Percentiles rank a stretch among this genome's conserved stretches.
phyloP scores from a whole-genome alignment of 108 stramenopile species.

The Cyclostephanos invisitatus region DNA sequence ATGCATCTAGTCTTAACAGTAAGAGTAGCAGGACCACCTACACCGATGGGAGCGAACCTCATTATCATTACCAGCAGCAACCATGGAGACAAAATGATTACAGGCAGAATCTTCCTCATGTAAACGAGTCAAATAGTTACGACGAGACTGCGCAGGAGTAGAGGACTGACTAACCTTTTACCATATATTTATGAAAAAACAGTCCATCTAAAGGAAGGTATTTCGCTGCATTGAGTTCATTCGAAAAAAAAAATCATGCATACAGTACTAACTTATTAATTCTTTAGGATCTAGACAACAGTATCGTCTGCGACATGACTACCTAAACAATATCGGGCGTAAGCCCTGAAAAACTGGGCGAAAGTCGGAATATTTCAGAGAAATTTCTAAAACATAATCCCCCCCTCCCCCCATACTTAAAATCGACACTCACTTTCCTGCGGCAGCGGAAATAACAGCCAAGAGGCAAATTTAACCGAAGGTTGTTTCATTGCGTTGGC shows the following conservation, averaged over 20 bases:
- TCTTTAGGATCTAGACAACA: too few species aligned
- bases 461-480: conserved; percentile 5
- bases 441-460: not conserved
- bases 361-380: too few species aligned
- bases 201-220: too few species aligned
- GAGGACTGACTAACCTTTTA: too few species aligned
- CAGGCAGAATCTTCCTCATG: conserved; percentile 25
- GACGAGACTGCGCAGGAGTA: too few species aligned
- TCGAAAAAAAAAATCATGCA: too few species aligned
- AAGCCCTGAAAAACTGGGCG: too few species aligned
- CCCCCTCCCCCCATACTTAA: not conserved
- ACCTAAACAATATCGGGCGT: too few species aligned
- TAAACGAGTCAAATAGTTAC: conserved; percentile 31
- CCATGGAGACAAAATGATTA: conserved; percentile 22
- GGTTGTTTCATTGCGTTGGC: conserved; percentile 66
- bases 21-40: conserved; percentile 21
- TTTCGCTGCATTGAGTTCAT: too few species aligned
- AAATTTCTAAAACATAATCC: not conserved
- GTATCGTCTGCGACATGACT: too few species aligned
- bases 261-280: too few species aligned
- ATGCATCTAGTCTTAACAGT: conserved; percentile 31
- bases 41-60: conserved; percentile 20
- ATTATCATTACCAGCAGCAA: not conserved
- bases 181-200: too few species aligned
- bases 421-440: not conserved